Conservation (phyloP, 192 early-diverging fungal species). For the Backusella luteola region DNA sequence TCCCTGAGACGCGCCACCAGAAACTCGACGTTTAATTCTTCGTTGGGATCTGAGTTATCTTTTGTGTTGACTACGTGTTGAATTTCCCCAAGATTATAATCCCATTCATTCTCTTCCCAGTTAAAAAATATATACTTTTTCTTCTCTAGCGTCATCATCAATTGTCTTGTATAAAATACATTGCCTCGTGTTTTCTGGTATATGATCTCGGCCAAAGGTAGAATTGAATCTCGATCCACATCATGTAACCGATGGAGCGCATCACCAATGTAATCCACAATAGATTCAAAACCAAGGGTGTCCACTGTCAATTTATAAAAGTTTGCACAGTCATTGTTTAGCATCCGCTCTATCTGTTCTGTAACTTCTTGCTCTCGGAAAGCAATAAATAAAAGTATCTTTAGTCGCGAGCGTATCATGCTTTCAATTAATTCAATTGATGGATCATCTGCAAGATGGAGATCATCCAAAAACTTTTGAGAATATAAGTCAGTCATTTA, state of each 20-base stretch:
- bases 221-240: constrained; percentile 1
- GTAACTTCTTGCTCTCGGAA: constrained; percentile 25
- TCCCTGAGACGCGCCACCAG: constrained; percentile 19
- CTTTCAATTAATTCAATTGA: constrained; percentile 29
- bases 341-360: background rate
- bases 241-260: constrained; percentile 19
- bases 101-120: constrained; percentile 36
- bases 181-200: constrained; percentile 31
- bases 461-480: constrained; percentile 33
- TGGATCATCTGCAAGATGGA: constrained; percentile 34
- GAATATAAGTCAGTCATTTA: background rate
- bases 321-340: constrained; percentile 11
- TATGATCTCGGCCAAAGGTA: constrained; percentile 24
- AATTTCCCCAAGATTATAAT: constrained; percentile 24
- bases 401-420: constrained; percentile 19
- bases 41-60: constrained; percentile 5
- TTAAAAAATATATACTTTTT: constrained; percentile 36
- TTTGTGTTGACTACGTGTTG: constrained; percentile 10
- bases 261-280: constrained; percentile 23
- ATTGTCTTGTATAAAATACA: constrained; percentile 27
- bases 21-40: constrained; percentile 25
- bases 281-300: constrained; percentile 16
- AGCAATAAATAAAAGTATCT: constrained; percentile 24
- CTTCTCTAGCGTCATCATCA: constrained; percentile 22
- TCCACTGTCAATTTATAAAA: constrained; percentile 14